Evolutionary conservation across 805 yeast genomes (phyloP), one percentile per base, ranked within the genome.

Genomic region (Wickerhamomyces chaumierensis): DNA sequence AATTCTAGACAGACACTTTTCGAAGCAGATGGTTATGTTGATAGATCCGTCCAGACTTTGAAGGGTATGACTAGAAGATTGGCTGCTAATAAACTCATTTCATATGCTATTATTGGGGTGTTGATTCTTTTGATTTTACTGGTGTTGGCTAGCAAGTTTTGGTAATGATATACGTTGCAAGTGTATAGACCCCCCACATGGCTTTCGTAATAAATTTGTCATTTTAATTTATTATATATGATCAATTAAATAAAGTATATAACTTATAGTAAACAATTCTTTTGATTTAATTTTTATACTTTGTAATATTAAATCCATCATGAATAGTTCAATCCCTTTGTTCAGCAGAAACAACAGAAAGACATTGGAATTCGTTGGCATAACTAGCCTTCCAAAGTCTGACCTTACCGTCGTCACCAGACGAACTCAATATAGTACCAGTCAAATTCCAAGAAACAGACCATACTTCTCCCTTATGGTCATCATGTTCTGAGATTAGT

Each of bases 331-430:
- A 33, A 33, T 33, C 23, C 15, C 35, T 49, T 39, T 59, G 59
- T 43, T 76, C 80, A 18, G 82, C 81, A 40, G 79, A 69, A 20
- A 83, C 74, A 17, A 86, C 88, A 44, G 95, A 85, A 76, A 90
- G 77, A 57, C 96, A 87, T 60, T 81, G 86, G 71, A 87, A 92
- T 52, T 83, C 84, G 50, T 82, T 83, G 42, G 81, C 72, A 55
- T 82, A 85, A 28, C 84, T 76, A 18, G 95, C 73, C 60, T 90
- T 92, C 95, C 97, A 92, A 47, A 92, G 68, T 49, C 96, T 66
- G 5, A 90, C 79, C 46, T 80, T 78, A 3, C 96, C 96, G 55
- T 92, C 97, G 54, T 88, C 96, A 16, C 98, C 97, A 5, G 96
- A 86, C 35, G 92, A 80, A 48, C 95, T 82, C 44, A 92, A 62